phyloP scores from a whole-genome alignment of 1,284 basidiomycete genomes.

The Boletellus deceptivus region DNA sequence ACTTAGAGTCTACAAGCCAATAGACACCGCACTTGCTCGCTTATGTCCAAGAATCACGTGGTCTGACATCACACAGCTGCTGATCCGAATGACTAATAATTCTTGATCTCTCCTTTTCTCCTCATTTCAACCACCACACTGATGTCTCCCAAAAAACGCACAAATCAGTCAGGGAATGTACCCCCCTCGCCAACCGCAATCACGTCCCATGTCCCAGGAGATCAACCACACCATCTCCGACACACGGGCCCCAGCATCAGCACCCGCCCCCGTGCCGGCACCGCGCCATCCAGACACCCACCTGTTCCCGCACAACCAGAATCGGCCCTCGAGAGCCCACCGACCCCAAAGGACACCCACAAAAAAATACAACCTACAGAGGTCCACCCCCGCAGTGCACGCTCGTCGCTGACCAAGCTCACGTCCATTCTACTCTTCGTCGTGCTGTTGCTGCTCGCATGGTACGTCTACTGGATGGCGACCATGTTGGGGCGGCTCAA shows the following conservation, averaged over 20 bases:
- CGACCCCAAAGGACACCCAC: background rate
- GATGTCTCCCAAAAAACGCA: slow-evolving; percentile 25
- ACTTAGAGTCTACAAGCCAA: slow-evolving; percentile 10
- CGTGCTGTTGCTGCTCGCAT: slow-evolving; percentile 17
- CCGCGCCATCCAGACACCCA: slow-evolving; percentile 3
- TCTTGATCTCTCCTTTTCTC: no score
- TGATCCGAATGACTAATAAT: background rate
- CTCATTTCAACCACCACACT: background rate
- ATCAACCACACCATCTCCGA: slow-evolving; percentile 19
- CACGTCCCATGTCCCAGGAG: slow-evolving; percentile 5
- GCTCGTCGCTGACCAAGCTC: slow-evolving; percentile 14
- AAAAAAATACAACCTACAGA: slow-evolving; percentile 1
- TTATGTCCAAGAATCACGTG: slow-evolving; percentile 17
- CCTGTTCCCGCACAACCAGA: background rate
- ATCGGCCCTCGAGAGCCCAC: background rate
- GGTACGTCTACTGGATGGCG: slow-evolving; percentile 20
- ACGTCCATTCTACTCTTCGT: slow-evolving; percentile 11
- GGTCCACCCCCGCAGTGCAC: slow-evolving; percentile 4
- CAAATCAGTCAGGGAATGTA: slow-evolving; percentile 10
- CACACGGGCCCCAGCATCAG: slow-evolving; percentile 18
- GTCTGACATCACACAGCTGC: slow-evolving; percentile 17
- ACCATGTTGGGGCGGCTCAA: slow-evolving; percentile 14
- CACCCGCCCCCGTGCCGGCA: background rate
- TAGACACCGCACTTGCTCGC: background rate
- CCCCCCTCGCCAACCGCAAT: slow-evolving; percentile 13